Conservation (phyloP, 2,329 filamentous ascomycete genomes). For the Drechslera avenae region DNA sequence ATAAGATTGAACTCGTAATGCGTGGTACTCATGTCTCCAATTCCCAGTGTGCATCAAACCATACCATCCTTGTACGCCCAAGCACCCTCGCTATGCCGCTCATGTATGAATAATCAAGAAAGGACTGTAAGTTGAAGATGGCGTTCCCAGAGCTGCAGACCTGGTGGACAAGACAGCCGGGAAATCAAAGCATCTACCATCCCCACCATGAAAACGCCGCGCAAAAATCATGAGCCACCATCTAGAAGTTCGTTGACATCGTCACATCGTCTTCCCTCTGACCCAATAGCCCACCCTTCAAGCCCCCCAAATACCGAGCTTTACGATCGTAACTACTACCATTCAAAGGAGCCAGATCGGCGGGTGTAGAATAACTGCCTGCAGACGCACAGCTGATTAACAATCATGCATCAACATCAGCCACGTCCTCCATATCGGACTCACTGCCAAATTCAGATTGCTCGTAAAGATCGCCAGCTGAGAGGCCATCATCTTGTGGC, state of each 20-base stretch:
- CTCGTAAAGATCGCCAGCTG: conserved; percentile 39
- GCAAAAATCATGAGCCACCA: background rate
- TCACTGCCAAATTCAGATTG: conserved; percentile 48
- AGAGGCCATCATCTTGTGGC: conserved; percentile 37
- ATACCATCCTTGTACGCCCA: conserved; percentile 8
- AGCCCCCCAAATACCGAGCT: background rate
- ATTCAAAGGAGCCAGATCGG: background rate
- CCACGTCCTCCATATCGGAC: conserved; percentile 40
- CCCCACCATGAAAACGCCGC: background rate
- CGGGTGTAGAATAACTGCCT: background rate
- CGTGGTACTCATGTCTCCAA: conserved; percentile 1
- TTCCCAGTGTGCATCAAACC: conserved; percentile 1
- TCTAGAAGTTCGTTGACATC: background rate
- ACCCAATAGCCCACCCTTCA: background rate
- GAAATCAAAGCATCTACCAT: background rate
- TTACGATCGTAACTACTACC: background rate
- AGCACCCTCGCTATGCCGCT: conserved; percentile 29
- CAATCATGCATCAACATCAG: conserved; percentile 23
- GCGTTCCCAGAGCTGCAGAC: conserved; percentile 2
- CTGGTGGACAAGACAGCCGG: background rate
- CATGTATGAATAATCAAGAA: conserved; percentile 13
- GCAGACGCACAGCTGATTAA: background rate
- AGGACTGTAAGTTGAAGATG: background rate
- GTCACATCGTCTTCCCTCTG: background rate
- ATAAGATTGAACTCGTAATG: background rate